These are phyloP conservation scores for Penicillium olsonii DNA, from an alignment of 2,329 filamentous ascomycete genomes.

Conservation along the genomic window DNA sequence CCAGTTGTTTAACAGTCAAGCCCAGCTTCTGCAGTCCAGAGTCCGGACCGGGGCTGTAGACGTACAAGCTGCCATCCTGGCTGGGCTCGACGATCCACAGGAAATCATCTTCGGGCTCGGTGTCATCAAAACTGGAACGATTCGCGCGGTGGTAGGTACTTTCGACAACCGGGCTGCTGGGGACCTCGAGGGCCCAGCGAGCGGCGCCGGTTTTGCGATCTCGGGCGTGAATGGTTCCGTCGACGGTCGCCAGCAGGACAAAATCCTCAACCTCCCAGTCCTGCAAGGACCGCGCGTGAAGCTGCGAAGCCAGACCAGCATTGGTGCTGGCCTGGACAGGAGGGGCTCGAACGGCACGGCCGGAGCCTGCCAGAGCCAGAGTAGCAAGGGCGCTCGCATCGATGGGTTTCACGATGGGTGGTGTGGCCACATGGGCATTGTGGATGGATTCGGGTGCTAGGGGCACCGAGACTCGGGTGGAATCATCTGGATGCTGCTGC, in stretches of 20 bases:
- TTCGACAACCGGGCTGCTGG: conserved; percentile 83
- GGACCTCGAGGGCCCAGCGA: conserved; percentile 80
- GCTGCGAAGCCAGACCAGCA: conserved; percentile 75
- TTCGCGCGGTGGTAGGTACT: conserved; percentile 78
- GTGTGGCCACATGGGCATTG: conserved; percentile 17
- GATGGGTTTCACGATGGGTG: conserved; percentile 43
- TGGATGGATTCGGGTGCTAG: conserved; percentile 17
- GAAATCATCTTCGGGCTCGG: conserved; percentile 73
- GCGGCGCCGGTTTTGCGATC: conserved; percentile 82
- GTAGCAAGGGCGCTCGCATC: conserved; percentile 96
- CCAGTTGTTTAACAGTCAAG: conserved; percentile 69
- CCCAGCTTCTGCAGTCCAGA: conserved; percentile 50
- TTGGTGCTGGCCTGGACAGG: conserved; percentile 68
- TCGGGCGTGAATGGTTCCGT: conserved; percentile 90
- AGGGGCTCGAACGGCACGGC: conserved; percentile 90
- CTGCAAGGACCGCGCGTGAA: conserved; percentile 93
- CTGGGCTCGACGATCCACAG: conserved; percentile 95
- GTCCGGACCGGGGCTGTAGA: conserved; percentile 70
- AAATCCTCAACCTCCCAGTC: conserved; percentile 99
- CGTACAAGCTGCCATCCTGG: conserved; percentile 81
- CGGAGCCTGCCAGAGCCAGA: conserved; percentile 82
- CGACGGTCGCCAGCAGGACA: conserved; percentile 99
- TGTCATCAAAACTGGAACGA: conserved; percentile 60
- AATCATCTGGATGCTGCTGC: conserved; percentile 58
- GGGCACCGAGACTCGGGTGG: conserved; percentile 31